Evolutionary conservation across 805 yeast genomes (phyloP), one percentile per base, ranked within the genome.

Genomic region (Nakazawaea wyomingensis): DNA sequence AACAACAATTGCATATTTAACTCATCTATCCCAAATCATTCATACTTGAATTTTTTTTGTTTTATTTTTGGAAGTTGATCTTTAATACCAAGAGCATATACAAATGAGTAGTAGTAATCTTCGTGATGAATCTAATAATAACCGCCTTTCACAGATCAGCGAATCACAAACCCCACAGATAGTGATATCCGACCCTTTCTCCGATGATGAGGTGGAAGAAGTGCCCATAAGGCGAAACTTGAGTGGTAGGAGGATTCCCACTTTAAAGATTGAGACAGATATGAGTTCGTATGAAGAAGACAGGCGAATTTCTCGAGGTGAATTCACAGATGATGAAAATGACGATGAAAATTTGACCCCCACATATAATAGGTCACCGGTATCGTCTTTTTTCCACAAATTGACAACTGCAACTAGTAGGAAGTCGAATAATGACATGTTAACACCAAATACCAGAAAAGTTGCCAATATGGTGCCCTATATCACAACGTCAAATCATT

Each of bases 381-480:
- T 35, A 14, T 22, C 38, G 4, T 35, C 38, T 4, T 35, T 35
- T n/a, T 35, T 35, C 14, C 14, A 17, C 13, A 35, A n/a, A 24
- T 35, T 35, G 20, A 35, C 38, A 5, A 9, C 30, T 4, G 13
- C 38, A 7, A 13, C 26, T 3, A 34, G 27, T 13, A 20, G 26
- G 35, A 19, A 32, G 7, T 34, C 38, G 14, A n/a, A 9, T 14
- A 4, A 26, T 16, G 30, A 26, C 13, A 35, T 9, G n/a, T 30
- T 35, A 11, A 20, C 38, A 6, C 38, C 38, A 5, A 35, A 14
- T 8, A 16, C 30, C n/a, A n/a, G 16, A 20, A 34, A 20, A 34
- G 42, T 17, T 11, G 22, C 39, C 22, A 19, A 34, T 8, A 27
- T 40, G 39, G 34, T 40, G 34, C 44, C 44, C 34, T 40, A 40